phyloP scores from a whole-genome alignment of 2,329 filamentous ascomycete genomes.

The Monilinia laxa region DNA sequence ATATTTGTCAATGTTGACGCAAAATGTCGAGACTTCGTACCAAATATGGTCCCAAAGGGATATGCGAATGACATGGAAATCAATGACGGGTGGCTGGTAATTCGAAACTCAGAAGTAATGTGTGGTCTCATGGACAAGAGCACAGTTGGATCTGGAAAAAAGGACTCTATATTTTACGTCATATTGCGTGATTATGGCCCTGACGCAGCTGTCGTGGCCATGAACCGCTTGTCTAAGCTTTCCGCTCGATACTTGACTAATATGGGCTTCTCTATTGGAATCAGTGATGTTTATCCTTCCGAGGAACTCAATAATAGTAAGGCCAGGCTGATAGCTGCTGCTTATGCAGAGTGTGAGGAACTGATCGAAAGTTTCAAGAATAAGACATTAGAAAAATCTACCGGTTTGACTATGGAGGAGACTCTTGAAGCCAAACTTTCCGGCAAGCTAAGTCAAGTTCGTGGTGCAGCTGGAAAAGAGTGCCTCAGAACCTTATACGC shows the following conservation, averaged over 20 bases:
- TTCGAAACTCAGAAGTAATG: slow-evolving; percentile 96
- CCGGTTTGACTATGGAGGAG: slow-evolving; percentile 87
- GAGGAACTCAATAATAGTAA: slow-evolving; percentile 69
- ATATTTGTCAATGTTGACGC: slow-evolving; percentile 92
- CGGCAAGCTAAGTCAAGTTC: slow-evolving; percentile 86
- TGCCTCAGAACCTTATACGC: slow-evolving; percentile 88
- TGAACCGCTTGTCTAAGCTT: slow-evolving; percentile 90
- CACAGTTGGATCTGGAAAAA: slow-evolving; percentile 95
- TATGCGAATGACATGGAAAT: slow-evolving; percentile 66
- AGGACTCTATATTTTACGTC: slow-evolving; percentile 96
- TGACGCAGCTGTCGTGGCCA: slow-evolving; percentile 81
- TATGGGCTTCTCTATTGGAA: slow-evolving; percentile 92
- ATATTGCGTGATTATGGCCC: slow-evolving; percentile 94
- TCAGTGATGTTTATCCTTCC: slow-evolving; percentile 89
- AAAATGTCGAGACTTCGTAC: slow-evolving; percentile 78
- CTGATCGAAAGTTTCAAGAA: slow-evolving; percentile 77
- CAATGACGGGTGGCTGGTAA: slow-evolving; percentile 86
- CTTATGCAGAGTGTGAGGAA: slow-evolving; percentile 79
- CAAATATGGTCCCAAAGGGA: slow-evolving; percentile 43
- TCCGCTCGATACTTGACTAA: slow-evolving; percentile 87
- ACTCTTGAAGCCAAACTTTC: slow-evolving; percentile 90
- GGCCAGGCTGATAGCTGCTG: slow-evolving; percentile 69
- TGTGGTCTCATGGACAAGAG: slow-evolving; percentile 98
- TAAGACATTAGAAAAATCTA: slow-evolving; percentile 78
- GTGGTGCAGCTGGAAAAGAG: slow-evolving; percentile 84